Evolutionary conservation across 1,139 yeast species (phyloP), one percentile per base, ranked within the genome.

Genomic region (Debaryomycetaceae sp.): DNA sequence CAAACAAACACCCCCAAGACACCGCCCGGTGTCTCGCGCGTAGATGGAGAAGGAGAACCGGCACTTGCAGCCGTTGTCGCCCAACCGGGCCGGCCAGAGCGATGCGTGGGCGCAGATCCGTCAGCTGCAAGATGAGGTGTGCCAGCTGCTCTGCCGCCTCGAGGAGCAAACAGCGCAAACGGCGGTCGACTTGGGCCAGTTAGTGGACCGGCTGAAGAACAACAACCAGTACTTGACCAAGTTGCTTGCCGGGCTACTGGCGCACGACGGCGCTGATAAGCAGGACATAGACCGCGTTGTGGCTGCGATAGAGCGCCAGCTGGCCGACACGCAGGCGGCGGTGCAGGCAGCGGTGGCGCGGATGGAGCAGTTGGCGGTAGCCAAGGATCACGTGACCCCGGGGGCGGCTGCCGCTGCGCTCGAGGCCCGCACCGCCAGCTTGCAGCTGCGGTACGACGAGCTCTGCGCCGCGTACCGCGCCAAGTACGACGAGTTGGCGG

Each of bases 171-270:
- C 67, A 1, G 57, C 53, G 27, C 71, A 65, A 36, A 59, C 57
- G 4, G 45, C 51, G 26, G 42, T 56, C 4, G 72, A 65, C 39
- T 45, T 65, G 34, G 58, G 51, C 2, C 66, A 65, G 37, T 49
- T 65, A 30, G 55, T 52, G 14, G 68, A 62, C 28, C 42, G 71
- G 26, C 66, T 61, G 59, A 65, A 59, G 41, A 64, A 60, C 39
- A 65, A 65, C 41, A 65, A 65, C 44, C 59, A 53, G 34, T 47
- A 60, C 39, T 56, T 65, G 45, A 61, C 54, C 36, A 56, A 53
- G 37, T 45, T 65, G 24, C 51, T 65, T 13, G 51, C 49, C 18
- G 30, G 33, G 6, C 9, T 30, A 10, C 22, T 27, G 7, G 5
- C 31, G 6, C n/a, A 10, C 8, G 31, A 27, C 4, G 23, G 8